Percentiles rank a stretch among this genome's conserved stretches.
Conservation (phyloP, 2,329 filamentous ascomycete species). For the Exophiala bonariae region DNA sequence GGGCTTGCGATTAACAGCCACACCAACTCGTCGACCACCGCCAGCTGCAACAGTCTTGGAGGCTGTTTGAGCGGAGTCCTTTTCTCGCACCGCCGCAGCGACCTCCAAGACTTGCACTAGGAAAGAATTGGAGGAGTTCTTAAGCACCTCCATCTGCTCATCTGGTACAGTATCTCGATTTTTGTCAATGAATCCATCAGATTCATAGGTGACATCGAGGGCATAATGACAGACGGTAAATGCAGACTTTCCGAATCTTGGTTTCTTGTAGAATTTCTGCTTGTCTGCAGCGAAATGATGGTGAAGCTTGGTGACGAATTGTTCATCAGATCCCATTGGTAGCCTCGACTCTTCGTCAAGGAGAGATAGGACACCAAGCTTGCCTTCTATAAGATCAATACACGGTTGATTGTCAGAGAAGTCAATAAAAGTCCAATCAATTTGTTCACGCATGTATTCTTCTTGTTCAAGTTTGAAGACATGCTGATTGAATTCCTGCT, state of each 20-base stretch:
- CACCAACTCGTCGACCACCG: constrained; percentile 80
- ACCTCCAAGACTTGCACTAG: constrained; percentile 80
- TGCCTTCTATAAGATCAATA: constrained; percentile 97
- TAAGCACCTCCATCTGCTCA: constrained; percentile 93
- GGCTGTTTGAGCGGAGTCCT: constrained; percentile 68
- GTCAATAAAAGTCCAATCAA: constrained; percentile 99
- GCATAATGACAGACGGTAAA: constrained; percentile 99
- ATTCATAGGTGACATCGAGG: constrained; percentile 96
- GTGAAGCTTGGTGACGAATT: constrained; percentile 94
- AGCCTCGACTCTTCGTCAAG: constrained; percentile 95
- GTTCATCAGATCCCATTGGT: constrained; percentile 95
- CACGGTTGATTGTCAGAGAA: constrained; percentile 99
- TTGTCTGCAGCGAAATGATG: constrained; percentile 89
- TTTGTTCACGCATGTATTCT: constrained; percentile 92
- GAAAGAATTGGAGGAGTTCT: constrained; percentile 80
- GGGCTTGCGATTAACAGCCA: constrained; percentile 91
- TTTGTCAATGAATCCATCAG: constrained; percentile 98
- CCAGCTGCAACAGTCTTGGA: constrained; percentile 68
- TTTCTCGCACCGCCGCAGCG: constrained; percentile 83
- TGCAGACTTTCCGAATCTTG: constrained; percentile 91
- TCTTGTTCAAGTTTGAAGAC: constrained; percentile 99
- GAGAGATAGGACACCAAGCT: constrained; percentile 86
- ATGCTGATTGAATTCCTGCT: constrained; percentile 98
- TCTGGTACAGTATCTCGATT: constrained; percentile 98
- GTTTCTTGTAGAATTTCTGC: constrained; percentile 98